Evolutionary conservation across 2,329 filamentous ascomycete genomes (phyloP).

Genomic region (Penicillium sp.): DNA sequence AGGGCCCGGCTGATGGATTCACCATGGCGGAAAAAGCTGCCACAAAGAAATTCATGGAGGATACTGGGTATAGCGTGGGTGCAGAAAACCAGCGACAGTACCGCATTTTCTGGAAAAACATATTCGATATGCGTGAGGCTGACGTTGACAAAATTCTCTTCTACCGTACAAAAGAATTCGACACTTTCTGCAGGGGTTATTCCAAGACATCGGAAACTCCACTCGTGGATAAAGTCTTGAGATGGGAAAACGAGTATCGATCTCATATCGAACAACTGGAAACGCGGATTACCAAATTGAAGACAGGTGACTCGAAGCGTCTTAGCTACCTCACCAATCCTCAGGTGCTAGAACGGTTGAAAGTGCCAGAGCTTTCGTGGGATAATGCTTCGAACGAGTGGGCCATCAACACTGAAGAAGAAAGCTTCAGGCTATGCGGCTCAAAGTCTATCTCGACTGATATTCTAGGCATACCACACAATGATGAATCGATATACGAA

Average conservation of each 20-base stretch:
- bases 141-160: conserved; percentile 16
- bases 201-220: conserved; percentile 5
- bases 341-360: conserved; percentile 6
- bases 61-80: conserved; percentile 11
- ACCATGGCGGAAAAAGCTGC: conserved; percentile 19
- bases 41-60: conserved; percentile 16
- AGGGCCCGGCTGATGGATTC: conserved; percentile 18
- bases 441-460: neutral
- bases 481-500: neutral
- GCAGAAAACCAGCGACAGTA: conserved; percentile 14
- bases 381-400: conserved; percentile 12
- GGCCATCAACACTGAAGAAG: conserved; percentile 11
- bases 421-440: neutral
- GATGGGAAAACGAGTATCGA: conserved; percentile 15
- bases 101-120: conserved; percentile 18
- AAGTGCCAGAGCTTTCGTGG: conserved; percentile 8
- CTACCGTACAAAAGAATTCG: conserved; percentile 22
- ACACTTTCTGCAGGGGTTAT: conserved; percentile 15
- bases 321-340: conserved; percentile 1
- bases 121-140: conserved; percentile 17
- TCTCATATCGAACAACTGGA: conserved; percentile 18
- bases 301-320: neutral
- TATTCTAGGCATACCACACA: neutral
- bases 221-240: conserved; percentile 9
- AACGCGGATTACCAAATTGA: conserved; percentile 1